A percentile compares a stretch with the other conserved stretches of the same genome.
These are phyloP conservation scores for Curvularia spicifera DNA, from an alignment of 2,329 filamentous ascomycete species.

Conservation along the genomic window DNA sequence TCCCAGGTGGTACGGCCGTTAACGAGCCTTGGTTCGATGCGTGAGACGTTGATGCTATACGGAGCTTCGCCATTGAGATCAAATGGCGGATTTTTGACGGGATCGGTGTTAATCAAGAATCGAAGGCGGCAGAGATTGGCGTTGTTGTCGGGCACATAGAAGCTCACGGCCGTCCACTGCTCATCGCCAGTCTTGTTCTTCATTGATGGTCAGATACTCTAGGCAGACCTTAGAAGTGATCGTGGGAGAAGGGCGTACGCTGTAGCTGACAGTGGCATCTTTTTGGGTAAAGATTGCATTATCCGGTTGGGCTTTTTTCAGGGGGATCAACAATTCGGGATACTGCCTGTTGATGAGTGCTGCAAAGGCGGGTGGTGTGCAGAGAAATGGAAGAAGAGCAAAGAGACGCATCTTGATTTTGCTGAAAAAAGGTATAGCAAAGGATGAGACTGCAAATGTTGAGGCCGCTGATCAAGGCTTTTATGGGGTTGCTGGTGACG, in stretches of 20 bases:
- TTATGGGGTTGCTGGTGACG: no score
- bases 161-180: conserved; percentile 38
- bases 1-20: conserved; percentile 41
- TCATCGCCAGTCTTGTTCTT: conserved; percentile 20
- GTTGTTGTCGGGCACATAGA: conserved; percentile 38
- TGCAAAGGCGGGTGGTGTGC: conserved; percentile 19
- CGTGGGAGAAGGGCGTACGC: conserved; percentile 13
- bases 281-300: conserved; percentile 32
- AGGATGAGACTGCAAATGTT: not conserved
- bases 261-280: conserved; percentile 28
- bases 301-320: conserved; percentile 31
- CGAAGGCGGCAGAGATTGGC: conserved; percentile 34
- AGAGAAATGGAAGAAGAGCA: conserved; percentile 28
- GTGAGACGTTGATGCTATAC: conserved; percentile 36
- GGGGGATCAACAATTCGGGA: conserved; percentile 45
- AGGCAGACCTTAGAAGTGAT: not conserved
- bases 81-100: conserved; percentile 28
- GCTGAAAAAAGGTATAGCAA: not conserved
- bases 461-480: not conserved
- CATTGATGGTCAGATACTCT: not conserved
- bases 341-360: conserved; percentile 31
- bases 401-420: conserved; percentile 34
- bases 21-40: conserved; percentile 31
- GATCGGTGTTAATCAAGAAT: conserved; percentile 34
- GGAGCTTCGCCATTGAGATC: conserved; percentile 27